Evolutionary conservation across 2,329 filamentous ascomycete species (phyloP), one percentile per base, ranked within the genome.

Genomic region (Plenodomus biglobosus): DNA sequence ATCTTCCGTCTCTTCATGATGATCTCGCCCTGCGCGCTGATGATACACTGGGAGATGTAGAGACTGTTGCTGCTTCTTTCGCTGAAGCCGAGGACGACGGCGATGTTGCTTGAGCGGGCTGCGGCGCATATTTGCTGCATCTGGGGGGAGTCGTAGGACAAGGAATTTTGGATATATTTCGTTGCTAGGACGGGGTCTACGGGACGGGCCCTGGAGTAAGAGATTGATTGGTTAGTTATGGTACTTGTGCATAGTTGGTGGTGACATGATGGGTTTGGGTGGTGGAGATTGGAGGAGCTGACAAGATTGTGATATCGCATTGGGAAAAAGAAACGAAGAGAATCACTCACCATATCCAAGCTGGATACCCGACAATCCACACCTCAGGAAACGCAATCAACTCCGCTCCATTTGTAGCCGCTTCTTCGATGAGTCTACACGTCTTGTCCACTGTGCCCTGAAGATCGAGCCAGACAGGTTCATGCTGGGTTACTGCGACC

Each of bases 401-500:
- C 48, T 82, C 75, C 1, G 80, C 80, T 1, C 78, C 79, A 37
- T 79, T 76, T 4, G 66, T 53, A 1, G 78, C 78, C 1, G 84
- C 84, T 56, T 82, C 77, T 32, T 73, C 66, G 53, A 86, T 85
- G 42, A 85, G 72, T 0, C 68, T 60, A 56, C 80, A 79, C 7
- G 83, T 84, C 62, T 86, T 86, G 1, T 74, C 62, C 1, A 85
- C 78, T 1, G 76, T 74, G 0, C 65, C 78, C 7, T 76, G 69
- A 2, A 86, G 75, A 56, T 86, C 79, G 7, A 86, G 73, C 82
- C 82, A 86, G 1, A 73, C 76, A 0, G 83, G 81, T 64, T 85
- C 83, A 5, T 78, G 76, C 59, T 86, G 82, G 0, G 80, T 76
- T 11, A 79, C 79, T 21, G 76, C 79, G 4, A 81, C 76, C 19